phyloP scores from a whole-genome alignment of 2,329 filamentous ascomycete species.

The Cordyceps farinosa region DNA sequence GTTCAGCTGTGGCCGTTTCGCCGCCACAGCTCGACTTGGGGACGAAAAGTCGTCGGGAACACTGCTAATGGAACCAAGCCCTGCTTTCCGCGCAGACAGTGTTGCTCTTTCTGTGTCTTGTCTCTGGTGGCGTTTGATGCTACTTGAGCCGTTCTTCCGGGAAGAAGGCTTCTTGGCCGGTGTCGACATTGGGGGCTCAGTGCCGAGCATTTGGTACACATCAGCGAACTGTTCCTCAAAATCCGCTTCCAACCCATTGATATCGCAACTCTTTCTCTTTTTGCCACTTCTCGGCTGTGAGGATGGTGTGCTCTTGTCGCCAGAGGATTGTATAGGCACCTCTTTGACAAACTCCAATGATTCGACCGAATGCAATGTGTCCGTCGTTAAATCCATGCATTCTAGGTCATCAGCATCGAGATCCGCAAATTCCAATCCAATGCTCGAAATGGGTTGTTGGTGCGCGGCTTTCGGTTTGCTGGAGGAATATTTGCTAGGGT shows the following conservation, averaged over 20 bases:
- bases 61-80: slow-evolving; percentile 1
- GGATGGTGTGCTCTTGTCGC: neutral
- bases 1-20: neutral
- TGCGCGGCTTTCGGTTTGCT: slow-evolving; percentile 25
- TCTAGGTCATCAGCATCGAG: slow-evolving; percentile 35
- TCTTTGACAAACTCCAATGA: slow-evolving; percentile 36
- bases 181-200: slow-evolving; percentile 36
- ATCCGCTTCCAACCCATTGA: slow-evolving; percentile 35
- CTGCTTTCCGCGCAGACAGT: neutral
- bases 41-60: slow-evolving; percentile 13
- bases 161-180: slow-evolving; percentile 24
- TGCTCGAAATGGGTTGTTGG: slow-evolving; percentile 20
- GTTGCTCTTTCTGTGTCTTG: neutral
- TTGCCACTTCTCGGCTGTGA: slow-evolving; percentile 35
- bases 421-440: slow-evolving; percentile 34
- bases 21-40: slow-evolving; percentile 8
- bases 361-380: slow-evolving; percentile 32
- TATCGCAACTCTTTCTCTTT: slow-evolving; percentile 52
- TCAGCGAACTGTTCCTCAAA: slow-evolving; percentile 51
- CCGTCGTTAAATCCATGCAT: slow-evolving; percentile 40
- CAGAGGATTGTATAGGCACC: slow-evolving; percentile 27
- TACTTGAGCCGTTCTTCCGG: slow-evolving; percentile 5
- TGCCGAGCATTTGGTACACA: slow-evolving; percentile 47
- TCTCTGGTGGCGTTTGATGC: slow-evolving; percentile 11
- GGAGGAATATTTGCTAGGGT: slow-evolving; percentile 26